Base-by-base conservation (phyloP, 2,329 filamentous ascomycete species). In the Scorias spongiosa region DNA sequence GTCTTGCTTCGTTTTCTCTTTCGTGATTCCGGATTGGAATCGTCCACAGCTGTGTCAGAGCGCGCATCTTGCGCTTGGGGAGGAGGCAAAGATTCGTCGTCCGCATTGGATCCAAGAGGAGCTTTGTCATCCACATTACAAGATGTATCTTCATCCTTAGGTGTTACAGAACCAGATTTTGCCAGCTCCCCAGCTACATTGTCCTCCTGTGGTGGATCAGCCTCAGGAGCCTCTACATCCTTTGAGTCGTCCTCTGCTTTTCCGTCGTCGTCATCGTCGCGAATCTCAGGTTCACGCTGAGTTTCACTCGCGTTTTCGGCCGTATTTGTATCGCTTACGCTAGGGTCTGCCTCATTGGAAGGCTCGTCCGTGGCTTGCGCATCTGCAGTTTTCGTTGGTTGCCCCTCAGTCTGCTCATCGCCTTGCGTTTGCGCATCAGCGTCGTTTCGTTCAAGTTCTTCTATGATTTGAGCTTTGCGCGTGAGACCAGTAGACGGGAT, bases 391-490 rank as follows among this genome's bases (percentile, higher is more conserved):
- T 39, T 48, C 3, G 10, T 30, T 39, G 39, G 6, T 32, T 41
- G 32, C 36, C 18, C 37, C 10, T 46, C 49, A 17, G 28, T 42
- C 15, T 29, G 14, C 15, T 36, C 42, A 6, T 39, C 46, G 29
- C 14, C 44, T 40, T 39, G 42, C 10, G 36, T 44, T 32, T 43
- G 42, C 29, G 12, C 40, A 29, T 52, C 44, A 4, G 44, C 48
- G 48, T 63, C 62, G 29, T 58, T 44, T 29, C 54, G 61, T 44
- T 63, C 55, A 8, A 71, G 56, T 49, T 63, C 66, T 46, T 70
- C 67, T 29, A 71, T 58, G 40, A 67, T 66, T 46, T 70, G 64
- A 46, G 65, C 63, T 53, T 71, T 71, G 40, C 66, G 58, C 42
- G 66, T 66, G 28, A 71, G 54, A 18, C 67, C 66, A 0, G 66